Conservation (phyloP, 2,329 filamentous ascomycete species). For the Colletotrichum tofieldiae region DNA sequence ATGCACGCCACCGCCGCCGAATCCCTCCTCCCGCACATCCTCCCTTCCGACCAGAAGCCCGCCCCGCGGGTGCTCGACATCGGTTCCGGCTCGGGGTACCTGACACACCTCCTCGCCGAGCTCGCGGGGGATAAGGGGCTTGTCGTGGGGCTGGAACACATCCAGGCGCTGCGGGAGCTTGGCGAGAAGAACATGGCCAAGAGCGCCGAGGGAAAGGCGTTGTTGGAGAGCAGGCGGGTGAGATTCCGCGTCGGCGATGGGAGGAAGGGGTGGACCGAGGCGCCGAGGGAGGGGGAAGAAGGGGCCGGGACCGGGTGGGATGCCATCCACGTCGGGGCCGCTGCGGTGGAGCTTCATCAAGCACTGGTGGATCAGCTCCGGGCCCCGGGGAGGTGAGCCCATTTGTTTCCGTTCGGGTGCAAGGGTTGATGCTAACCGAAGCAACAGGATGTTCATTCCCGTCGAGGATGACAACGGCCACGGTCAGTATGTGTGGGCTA, state of each 20-base stretch:
- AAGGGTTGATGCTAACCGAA: conserved; percentile 32
- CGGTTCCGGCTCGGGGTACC: conserved; percentile 84
- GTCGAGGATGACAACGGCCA: conserved; percentile 69
- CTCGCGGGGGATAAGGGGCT: conserved; percentile 70
- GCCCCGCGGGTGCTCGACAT: conserved; percentile 77
- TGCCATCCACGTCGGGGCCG: conserved; percentile 95
- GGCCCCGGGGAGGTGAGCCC: conserved; percentile 76
- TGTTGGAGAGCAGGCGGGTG: conserved; percentile 77
- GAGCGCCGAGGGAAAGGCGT: conserved; percentile 67
- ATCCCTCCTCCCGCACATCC: conserved; percentile 62
- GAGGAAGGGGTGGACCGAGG: conserved; percentile 73
- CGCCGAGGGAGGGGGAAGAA: conserved; percentile 59
- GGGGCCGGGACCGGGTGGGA: conserved; percentile 78
- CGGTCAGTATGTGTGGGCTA: conserved; percentile 79
- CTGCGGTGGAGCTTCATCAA: conserved; percentile 81
- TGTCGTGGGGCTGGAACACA: conserved; percentile 84
- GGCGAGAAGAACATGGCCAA: conserved; percentile 78
- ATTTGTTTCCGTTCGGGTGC: conserved; percentile 27
- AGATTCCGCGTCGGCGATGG: conserved; percentile 84
- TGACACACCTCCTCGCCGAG: conserved; percentile 90
- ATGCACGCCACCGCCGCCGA: conserved; percentile 73
- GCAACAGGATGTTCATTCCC: conserved; percentile 80
- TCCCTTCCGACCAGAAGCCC: conserved; percentile 52
- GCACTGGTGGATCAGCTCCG: conserved; percentile 84
- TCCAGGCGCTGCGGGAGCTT: conserved; percentile 73